Conservation (phyloP, 2,329 filamentous ascomycete species). For the Neocatenulostroma microsporum region DNA sequence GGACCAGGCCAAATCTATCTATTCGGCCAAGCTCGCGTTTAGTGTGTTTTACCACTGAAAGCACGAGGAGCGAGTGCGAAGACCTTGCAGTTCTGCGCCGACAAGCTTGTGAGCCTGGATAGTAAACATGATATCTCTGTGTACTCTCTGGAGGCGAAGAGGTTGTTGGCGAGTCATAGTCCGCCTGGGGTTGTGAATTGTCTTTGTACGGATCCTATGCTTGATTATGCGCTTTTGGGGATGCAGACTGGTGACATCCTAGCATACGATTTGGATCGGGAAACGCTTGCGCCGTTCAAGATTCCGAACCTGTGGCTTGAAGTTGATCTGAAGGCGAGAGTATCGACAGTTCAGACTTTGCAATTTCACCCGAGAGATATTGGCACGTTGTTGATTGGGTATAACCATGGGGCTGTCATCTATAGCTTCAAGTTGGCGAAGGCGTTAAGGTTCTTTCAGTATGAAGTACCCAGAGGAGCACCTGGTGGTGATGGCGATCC, state of each 20-base stretch:
- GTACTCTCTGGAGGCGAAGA: conserved; percentile 68
- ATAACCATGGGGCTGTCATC: conserved; percentile 75
- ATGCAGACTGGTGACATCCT: conserved; percentile 61
- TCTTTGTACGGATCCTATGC: conserved; percentile 73
- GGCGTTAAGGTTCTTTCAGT: conserved; percentile 70
- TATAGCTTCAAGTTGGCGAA: conserved; percentile 94
- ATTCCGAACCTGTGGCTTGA: conserved; percentile 83
- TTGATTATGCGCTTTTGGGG: conserved; percentile 89
- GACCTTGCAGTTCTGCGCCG: conserved; percentile 73
- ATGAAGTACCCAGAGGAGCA: conserved; percentile 71
- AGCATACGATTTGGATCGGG: conserved; percentile 87
- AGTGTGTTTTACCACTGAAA: conserved; percentile 63
- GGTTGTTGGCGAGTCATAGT: conserved; percentile 59
- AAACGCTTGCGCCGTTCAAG: conserved; percentile 65
- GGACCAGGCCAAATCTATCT: conserved; percentile 83
- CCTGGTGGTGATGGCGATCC: conserved; percentile 68
- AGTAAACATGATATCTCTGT: conserved; percentile 76
- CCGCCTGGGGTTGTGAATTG: conserved; percentile 68
- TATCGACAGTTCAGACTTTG: conserved; percentile 63
- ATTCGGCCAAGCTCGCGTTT: conserved; percentile 73
- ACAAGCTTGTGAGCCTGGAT: conserved; percentile 78
- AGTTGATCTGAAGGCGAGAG: conserved; percentile 58
- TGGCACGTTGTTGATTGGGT: conserved; percentile 84
- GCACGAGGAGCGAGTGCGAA: conserved; percentile 63
- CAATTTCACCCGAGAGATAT: conserved; percentile 87